Evolutionary conservation across 352 stramenopile genomes (phyloP).

Genomic region (Globisporangium cystogenes): DNA sequence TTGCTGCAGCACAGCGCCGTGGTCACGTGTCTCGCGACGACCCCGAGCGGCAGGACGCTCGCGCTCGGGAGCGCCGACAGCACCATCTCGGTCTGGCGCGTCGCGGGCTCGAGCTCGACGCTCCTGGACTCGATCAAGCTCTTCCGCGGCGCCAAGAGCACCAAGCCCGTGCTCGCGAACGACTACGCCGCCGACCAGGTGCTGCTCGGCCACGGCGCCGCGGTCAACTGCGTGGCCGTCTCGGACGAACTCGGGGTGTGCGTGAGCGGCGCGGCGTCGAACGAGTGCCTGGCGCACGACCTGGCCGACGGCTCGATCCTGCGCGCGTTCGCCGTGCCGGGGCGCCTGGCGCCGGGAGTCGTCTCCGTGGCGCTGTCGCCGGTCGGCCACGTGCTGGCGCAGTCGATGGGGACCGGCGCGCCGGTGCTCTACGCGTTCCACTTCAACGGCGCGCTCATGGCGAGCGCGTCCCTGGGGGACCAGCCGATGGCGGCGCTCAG

Average conservation of each 20-base stretch:
- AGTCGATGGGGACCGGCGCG: constrained; percentile 52
- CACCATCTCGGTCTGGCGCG: constrained; percentile 79
- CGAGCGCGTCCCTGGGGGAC: constrained; percentile 25
- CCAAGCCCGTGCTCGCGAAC: constrained; percentile 61
- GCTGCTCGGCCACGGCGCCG: constrained; percentile 55
- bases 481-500: constrained; percentile 41
- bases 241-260: constrained; percentile 74
- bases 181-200: constrained; percentile 78
- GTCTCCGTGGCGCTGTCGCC: constrained; percentile 55
- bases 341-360: constrained; percentile 35
- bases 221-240: constrained; percentile 55
- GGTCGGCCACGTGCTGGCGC: constrained; percentile 64
- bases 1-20: constrained; percentile 67
- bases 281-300: constrained; percentile 64
- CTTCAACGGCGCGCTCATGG: constrained; percentile 61
- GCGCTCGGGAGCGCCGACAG: constrained; percentile 57
- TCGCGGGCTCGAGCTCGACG: constrained; percentile 56
- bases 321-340: constrained; percentile 40
- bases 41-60: constrained; percentile 35
- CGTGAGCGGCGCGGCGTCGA: constrained; percentile 58
- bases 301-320: constrained; percentile 65
- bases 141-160: constrained; percentile 48
- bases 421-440: constrained; percentile 68
- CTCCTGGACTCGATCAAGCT: constrained; percentile 75
- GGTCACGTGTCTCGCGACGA: constrained; percentile 60